Conservation (phyloP, 352 stramenopile species). For the Phytophthora idaei region DNA sequence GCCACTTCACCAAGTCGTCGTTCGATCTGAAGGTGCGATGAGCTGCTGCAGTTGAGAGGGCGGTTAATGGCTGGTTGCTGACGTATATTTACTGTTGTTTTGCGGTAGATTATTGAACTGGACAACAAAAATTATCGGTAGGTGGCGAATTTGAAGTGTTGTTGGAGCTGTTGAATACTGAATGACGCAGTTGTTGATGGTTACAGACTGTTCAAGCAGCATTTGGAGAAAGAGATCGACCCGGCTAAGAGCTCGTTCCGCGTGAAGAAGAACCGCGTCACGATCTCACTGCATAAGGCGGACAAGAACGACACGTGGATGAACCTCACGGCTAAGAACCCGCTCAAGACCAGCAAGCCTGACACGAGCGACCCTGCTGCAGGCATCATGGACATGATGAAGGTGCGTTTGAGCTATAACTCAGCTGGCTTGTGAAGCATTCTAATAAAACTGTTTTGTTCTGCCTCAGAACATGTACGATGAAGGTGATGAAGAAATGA, state of each 20-base stretch:
- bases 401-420: constrained; percentile 42
- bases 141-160: background rate
- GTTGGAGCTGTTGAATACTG: background rate
- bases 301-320: constrained; percentile 84
- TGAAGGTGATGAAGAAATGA: constrained; percentile 89
- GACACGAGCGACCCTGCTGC: constrained; percentile 68
- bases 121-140: constrained; percentile 76
- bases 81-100: background rate
- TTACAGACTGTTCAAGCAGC: constrained; percentile 66
- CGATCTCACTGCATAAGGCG: constrained; percentile 76
- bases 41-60: background rate
- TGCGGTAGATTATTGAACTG: constrained; percentile 59
- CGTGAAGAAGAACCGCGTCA: constrained; percentile 88
- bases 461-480: constrained; percentile 85
- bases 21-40: constrained; percentile 81
- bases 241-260: constrained; percentile 76
- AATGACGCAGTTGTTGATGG: background rate
- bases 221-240: constrained; percentile 87
- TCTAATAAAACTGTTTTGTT: constrained; percentile 2
- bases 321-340: constrained; percentile 85
- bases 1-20: constrained; percentile 77
- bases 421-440: background rate
- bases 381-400: constrained; percentile 93
- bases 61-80: background rate
- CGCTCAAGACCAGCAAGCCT: constrained; percentile 52